Conservation (phyloP, 345 rosid genomes). For the Corymbia maculata region DNA sequence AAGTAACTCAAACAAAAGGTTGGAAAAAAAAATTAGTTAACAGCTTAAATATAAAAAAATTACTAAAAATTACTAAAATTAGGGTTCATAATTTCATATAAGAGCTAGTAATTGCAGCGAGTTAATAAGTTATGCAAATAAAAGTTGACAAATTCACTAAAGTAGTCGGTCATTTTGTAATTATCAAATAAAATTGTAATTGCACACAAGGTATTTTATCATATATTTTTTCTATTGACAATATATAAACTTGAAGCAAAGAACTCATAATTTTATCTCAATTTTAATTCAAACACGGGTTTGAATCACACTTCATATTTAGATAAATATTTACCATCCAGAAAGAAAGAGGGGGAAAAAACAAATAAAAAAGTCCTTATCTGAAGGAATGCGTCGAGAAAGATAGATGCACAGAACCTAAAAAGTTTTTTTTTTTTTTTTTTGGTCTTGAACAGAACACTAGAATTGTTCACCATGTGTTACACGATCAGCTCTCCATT, state of each 20-base stretch:
- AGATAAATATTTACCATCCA: no score
- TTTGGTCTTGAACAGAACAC: neutral
- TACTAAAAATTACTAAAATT: neutral
- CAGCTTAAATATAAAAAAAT: neutral
- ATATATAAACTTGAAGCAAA: neutral
- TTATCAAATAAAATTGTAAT: neutral
- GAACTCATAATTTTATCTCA: neutral
- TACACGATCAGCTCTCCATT: neutral
- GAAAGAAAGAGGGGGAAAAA: no score
- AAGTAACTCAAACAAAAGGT: neutral
- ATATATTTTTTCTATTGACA: neutral
- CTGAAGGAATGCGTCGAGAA: no score
- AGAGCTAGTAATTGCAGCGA: neutral
- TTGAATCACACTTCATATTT: fast-evolving
- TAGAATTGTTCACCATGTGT: neutral
- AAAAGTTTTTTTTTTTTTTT: no score
- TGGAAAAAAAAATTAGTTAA: neutral
- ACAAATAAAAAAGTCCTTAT: no score
- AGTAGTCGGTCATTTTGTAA: neutral
- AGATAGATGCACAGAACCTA: no score
- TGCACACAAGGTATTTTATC: neutral
- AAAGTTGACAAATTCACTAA: neutral
- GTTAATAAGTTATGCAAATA: neutral
- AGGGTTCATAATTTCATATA: neutral
- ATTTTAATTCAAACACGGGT: no score